Percentiles rank a stretch among this genome's conserved stretches.
Evolutionary conservation across 2,329 filamentous ascomycete species (phyloP).

Genomic region (Escovopsis sp.): DNA sequence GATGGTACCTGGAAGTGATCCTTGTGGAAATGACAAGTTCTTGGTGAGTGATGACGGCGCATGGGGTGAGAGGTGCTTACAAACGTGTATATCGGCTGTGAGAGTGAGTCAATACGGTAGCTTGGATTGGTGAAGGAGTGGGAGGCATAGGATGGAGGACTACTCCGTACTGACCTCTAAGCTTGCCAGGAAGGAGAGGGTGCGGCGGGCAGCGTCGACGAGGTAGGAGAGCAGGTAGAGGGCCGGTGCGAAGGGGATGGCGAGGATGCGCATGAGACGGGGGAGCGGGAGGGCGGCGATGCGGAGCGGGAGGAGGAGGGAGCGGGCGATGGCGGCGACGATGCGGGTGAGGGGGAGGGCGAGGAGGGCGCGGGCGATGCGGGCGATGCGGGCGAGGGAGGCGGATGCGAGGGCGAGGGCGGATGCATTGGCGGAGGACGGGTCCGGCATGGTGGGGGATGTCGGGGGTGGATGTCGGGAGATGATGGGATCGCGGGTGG

Average conservation of each 20-base stretch:
- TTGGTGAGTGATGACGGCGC: neutral
- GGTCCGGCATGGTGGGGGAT: neutral
- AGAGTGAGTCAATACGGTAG: neutral
- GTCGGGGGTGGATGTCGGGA: neutral
- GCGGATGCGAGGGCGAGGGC: slow-evolving; percentile 9
- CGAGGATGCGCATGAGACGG: slow-evolving; percentile 14
- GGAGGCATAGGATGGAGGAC: neutral
- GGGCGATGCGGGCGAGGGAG: slow-evolving; percentile 13
- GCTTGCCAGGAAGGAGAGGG: slow-evolving; percentile 15
- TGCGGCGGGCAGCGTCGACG: slow-evolving; percentile 8
- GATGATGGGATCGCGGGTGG: neutral
- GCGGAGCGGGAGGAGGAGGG: slow-evolving; percentile 17
- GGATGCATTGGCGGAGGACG: slow-evolving; percentile 5
- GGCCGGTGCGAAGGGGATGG: slow-evolving; percentile 22
- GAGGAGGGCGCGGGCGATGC: slow-evolving; percentile 14
- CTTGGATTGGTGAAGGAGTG: neutral
- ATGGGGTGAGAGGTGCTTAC: slow-evolving; percentile 19
- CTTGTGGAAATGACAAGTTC: too few relatives aligned
- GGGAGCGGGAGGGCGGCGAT: slow-evolving; percentile 17
- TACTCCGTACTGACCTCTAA: slow-evolving; percentile 25
- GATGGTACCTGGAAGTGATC: too few relatives aligned
- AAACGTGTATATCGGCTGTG: slow-evolving; percentile 28
- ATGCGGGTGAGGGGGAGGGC: slow-evolving; percentile 10
- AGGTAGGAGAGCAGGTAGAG: slow-evolving; percentile 19
- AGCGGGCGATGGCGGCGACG: slow-evolving; percentile 10